Conservation (phyloP, 1,139 yeast species). For the Arxiozyma heterogenica region DNA sequence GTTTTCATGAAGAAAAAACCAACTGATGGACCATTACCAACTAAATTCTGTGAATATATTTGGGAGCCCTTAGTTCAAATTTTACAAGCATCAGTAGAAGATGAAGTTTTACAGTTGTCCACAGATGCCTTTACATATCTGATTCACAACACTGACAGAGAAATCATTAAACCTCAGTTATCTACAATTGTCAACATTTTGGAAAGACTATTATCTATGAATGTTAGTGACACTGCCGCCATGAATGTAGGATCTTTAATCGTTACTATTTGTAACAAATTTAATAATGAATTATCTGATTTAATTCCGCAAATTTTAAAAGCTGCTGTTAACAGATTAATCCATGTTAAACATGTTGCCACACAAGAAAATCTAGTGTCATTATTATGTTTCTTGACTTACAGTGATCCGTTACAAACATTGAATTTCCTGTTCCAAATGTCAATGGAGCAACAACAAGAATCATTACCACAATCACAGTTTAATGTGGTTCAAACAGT, state of each 20-base stretch:
- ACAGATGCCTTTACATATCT: conserved; percentile 66
- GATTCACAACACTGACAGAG: conserved; percentile 42
- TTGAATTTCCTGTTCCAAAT: conserved; percentile 49
- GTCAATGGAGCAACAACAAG: conserved; percentile 24
- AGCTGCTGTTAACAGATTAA: conserved; percentile 62
- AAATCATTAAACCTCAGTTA: conserved; percentile 39
- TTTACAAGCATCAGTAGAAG: conserved; percentile 54
- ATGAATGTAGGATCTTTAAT: conserved; percentile 64
- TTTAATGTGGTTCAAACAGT: conserved; percentile 39
- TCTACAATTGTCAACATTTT: conserved; percentile 51
- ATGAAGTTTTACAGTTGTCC: conserved; percentile 68
- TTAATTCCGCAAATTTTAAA: conserved; percentile 52
- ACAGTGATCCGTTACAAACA: conserved; percentile 51
- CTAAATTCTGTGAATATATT: conserved; percentile 42
- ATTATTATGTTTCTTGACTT: conserved; percentile 66
- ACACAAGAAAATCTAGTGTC: conserved; percentile 68
- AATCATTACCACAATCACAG: neutral
- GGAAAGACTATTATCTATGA: conserved; percentile 62
- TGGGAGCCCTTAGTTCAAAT: conserved; percentile 42
- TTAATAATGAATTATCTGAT: conserved; percentile 39
- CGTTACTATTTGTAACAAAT: conserved; percentile 54
- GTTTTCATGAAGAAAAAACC: conserved; percentile 28
- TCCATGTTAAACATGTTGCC: conserved; percentile 56
- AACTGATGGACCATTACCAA: conserved; percentile 19
- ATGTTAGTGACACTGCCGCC: conserved; percentile 71